Base-by-base conservation (phyloP, 1,284 basidiomycete species). In the Exobasidium cylindrosporum region DNA sequence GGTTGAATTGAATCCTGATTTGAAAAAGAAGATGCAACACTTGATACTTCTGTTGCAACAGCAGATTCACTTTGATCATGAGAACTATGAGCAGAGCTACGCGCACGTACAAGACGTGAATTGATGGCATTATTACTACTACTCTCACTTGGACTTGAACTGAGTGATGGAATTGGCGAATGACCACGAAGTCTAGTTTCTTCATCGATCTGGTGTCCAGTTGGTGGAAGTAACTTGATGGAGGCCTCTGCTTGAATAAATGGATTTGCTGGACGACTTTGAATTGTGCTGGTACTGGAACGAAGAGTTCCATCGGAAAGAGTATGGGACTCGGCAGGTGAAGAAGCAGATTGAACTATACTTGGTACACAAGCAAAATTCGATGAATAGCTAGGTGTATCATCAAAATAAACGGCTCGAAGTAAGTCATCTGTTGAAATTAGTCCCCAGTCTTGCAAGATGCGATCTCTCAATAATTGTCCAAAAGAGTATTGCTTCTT, bases 341-440 rank as follows among this genome's bases (percentile, higher is more conserved):
- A 50, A 32, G 56, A n/a, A 17, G 6, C 3, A 43, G 29, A 26
- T 4, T 13, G 26, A 32, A 24, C 30, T n/a, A 21, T 29, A 32
- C 21, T 28, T 14, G 47, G 47, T 26, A 50, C 21, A 14, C 47
- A 13, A 28, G 21, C 13, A 50, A 13, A 21, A 26, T 23, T 28
- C 14, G 47, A 28, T 5, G n/a, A 28, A 23, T 24, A 14, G 26
- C 47, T 13, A 24, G n/a, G 47, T 28, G 26, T 24, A 31, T 60
- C 60, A 43, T 61, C 58, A 26, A 59, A 63, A 46, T 68, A 68
- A 26, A 68, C 64, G 1, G 66, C 61, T 21, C 54, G 54, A 4
- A 68, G 43, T 23, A 68, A 56, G 10, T 68, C 66, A 31, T 63
- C 66, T 3, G 64, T 66, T 3, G 65, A 66, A 11, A n/a, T 29